phyloP scores from a whole-genome alignment of 2,329 filamentous ascomycete species.

The Geosmithia putterillii region DNA sequence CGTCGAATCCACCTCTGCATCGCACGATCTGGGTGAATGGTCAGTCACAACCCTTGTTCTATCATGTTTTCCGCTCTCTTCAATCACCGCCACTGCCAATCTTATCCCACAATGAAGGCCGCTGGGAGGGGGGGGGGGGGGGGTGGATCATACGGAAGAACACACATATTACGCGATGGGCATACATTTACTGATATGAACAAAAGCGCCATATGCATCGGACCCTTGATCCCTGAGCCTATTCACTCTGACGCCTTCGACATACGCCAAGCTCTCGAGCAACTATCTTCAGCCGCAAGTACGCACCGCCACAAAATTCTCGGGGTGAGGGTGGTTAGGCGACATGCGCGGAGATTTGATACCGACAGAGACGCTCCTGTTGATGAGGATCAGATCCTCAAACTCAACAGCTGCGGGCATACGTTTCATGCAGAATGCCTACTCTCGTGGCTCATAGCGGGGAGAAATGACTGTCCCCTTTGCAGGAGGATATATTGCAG shows the following conservation, averaged over 20 bases:
- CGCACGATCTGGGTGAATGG: constrained; percentile 3
- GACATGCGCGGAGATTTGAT: background rate
- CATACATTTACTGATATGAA: background rate
- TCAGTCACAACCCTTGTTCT: background rate
- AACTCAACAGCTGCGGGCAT: constrained; percentile 22
- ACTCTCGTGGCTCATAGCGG: constrained; percentile 23
- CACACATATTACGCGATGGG: too few species aligned
- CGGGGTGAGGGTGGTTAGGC: background rate
- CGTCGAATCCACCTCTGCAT: constrained; percentile 1
- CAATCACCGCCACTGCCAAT: too few species aligned
- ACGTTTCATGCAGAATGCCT: constrained; percentile 26
- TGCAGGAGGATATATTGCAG: constrained; percentile 22
- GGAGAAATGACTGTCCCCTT: constrained; percentile 23
- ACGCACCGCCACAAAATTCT: background rate
- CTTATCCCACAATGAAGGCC: too few species aligned
- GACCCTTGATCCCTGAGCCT: constrained; percentile 15
- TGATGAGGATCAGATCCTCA: constrained; percentile 13
- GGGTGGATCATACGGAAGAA: too few species aligned
- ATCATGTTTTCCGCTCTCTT: too few species aligned
- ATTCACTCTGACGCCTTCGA: constrained; percentile 3
- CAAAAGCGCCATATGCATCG: constrained; percentile 19
- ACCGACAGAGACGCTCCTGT: background rate
- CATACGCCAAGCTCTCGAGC: constrained; percentile 6
- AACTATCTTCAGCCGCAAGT: background rate
- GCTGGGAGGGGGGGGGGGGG: too few species aligned